Evolutionary conservation across 306 rosid genomes (phyloP).

Genomic region (Chamaecrista fasciculata): DNA sequence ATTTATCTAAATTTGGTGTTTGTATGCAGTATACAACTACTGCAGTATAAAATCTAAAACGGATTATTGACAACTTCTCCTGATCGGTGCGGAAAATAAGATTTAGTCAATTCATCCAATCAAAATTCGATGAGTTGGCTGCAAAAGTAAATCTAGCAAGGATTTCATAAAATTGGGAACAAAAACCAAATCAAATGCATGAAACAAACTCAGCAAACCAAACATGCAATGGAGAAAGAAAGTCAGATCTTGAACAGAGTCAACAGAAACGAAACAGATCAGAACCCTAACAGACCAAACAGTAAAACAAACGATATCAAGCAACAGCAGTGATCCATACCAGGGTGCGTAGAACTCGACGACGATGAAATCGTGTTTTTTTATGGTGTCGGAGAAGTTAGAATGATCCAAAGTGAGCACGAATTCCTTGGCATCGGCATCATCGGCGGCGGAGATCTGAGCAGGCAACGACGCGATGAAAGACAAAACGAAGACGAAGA

Average conservation of each 20-base stretch:
- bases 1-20: background rate
- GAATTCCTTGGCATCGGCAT: conserved; percentile 63
- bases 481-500: conserved; percentile 25
- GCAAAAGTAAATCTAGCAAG: background rate
- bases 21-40: too few relatives aligned
- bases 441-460: conserved; percentile 51
- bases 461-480: conserved; percentile 34
- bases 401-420: conserved; percentile 82
- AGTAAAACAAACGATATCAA: background rate
- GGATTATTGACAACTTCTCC: background rate
- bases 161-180: background rate
- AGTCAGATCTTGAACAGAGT: conserved; percentile 32
- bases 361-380: conserved; percentile 81
- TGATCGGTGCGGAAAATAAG: background rate
- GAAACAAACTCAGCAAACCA: background rate
- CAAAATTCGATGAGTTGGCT: background rate
- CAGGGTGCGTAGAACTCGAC: conserved; percentile 95
- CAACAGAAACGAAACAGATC: conserved; percentile 9
- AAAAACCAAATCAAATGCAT: background rate
- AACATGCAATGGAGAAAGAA: conserved; percentile 10
- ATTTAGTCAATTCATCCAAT: background rate
- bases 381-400: conserved; percentile 68
- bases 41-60: too few relatives aligned
- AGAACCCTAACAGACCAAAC: background rate
- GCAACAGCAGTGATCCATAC: conserved; percentile 31